Conservation (phyloP, 139 green algal species). For the Coccomyxa sp. region DNA sequence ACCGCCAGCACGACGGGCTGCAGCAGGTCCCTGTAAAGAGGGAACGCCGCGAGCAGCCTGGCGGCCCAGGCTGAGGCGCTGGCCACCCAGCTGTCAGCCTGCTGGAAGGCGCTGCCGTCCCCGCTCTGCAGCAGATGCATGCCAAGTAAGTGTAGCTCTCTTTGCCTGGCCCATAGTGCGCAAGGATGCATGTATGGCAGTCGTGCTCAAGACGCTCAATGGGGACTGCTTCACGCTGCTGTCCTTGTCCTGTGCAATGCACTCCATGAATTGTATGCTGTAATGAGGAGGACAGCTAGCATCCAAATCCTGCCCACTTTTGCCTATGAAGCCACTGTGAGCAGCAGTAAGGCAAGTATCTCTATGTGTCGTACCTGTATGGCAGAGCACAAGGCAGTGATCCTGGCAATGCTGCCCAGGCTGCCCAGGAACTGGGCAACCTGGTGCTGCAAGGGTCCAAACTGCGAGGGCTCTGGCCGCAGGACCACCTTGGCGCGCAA, state of each 20-base stretch:
- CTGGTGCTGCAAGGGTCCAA: slow-evolving; percentile 39
- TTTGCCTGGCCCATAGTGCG: too few relatives aligned
- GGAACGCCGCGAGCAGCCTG: slow-evolving; percentile 46
- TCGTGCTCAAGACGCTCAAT: neutral
- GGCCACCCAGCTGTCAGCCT: slow-evolving; percentile 27
- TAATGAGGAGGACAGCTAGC: too few relatives aligned
- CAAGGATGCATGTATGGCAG: neutral
- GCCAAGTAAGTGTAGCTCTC: too few relatives aligned
- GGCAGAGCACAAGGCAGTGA: neutral
- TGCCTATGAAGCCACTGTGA: too few relatives aligned
- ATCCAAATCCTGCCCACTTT: too few relatives aligned
- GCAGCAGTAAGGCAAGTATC: too few relatives aligned
- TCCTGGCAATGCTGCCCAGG: slow-evolving; percentile 11
- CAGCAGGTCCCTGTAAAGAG: slow-evolving; percentile 77
- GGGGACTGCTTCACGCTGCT: too few relatives aligned
- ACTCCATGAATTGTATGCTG: too few relatives aligned
- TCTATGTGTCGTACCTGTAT: too few relatives aligned
- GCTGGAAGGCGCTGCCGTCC: slow-evolving; percentile 9
- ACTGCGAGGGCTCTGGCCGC: slow-evolving; percentile 69
- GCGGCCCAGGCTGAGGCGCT: slow-evolving; percentile 51
- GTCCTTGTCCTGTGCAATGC: too few relatives aligned
- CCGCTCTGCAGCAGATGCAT: too few relatives aligned
- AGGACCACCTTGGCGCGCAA: slow-evolving; percentile 48
- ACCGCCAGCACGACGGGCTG: slow-evolving; percentile 80
- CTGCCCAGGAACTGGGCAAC: slow-evolving; percentile 37